Conservation (phyloP, 2,329 filamentous ascomycete species). For the Sporothrix euskadiensis region DNA sequence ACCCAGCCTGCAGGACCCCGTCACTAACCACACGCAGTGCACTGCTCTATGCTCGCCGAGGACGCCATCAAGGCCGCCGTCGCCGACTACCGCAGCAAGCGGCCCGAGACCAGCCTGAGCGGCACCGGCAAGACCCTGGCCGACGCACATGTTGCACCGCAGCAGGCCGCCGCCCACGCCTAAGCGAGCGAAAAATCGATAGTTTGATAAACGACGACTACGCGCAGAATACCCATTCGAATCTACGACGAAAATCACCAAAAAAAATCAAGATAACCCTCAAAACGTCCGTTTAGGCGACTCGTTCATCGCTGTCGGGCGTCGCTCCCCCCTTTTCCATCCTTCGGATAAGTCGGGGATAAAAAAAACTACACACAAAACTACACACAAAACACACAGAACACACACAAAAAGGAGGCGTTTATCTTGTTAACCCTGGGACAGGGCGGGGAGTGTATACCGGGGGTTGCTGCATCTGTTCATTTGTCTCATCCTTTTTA, state of each 20-base stretch:
- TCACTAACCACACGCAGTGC: slow-evolving; percentile 59
- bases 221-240: not conserved
- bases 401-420: slow-evolving; percentile 12
- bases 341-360: slow-evolving; percentile 4
- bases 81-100: slow-evolving; percentile 88
- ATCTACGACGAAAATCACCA: not conserved
- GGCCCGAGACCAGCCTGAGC: slow-evolving; percentile 78
- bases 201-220: not conserved
- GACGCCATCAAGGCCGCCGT: slow-evolving; percentile 93
- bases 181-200: not conserved
- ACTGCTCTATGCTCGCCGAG: slow-evolving; percentile 91
- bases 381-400: not conserved
- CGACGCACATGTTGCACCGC: slow-evolving; percentile 24
- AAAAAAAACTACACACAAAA: not conserved
- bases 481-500: not conserved
- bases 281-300: not conserved
- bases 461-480: not conserved
- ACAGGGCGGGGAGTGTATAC: not conserved
- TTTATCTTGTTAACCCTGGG: slow-evolving; percentile 11
- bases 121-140: slow-evolving; percentile 55
- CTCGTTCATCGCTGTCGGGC: not conserved
- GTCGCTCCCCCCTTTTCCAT: not conserved
- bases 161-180: slow-evolving; percentile 28
- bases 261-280: not conserved
- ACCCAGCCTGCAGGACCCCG: not conserved